Evolutionary conservation across 495 filamentous ascomycete species (phyloP).

Genomic region (Talaromyces adpressus): DNA sequence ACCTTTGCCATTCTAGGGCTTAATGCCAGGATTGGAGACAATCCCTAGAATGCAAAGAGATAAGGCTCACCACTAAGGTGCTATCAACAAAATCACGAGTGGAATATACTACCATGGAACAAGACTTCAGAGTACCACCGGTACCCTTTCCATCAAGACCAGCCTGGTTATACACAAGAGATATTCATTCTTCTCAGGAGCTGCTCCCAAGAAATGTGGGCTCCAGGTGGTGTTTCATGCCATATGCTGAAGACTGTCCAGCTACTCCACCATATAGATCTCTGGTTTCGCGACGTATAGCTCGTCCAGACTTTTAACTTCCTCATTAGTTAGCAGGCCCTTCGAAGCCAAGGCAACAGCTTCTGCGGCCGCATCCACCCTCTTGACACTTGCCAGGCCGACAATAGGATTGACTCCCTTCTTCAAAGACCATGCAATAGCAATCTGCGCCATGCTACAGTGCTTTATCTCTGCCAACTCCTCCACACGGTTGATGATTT

Average conservation of each 20-base stretch:
- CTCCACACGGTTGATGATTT: slow-evolving; percentile 49
- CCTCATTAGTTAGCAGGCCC: slow-evolving; percentile 42
- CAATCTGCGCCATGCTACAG: slow-evolving; percentile 47
- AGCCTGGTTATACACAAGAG: too few relatives aligned
- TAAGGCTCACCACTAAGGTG: neutral
- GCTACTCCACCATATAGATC: neutral
- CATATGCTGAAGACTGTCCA: neutral
- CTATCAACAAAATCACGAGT: neutral
- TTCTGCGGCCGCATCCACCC: slow-evolving; percentile 47
- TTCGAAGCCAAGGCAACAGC: slow-evolving; percentile 26
- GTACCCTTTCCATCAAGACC: too few relatives aligned
- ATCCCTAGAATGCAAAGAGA: neutral
- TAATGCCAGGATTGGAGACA: neutral
- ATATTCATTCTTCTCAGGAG: too few relatives aligned
- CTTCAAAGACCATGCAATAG: slow-evolving; percentile 52
- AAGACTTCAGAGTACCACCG: too few relatives aligned
- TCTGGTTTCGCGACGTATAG: slow-evolving; percentile 28
- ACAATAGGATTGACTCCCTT: slow-evolving; percentile 46
- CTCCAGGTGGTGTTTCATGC: neutral
- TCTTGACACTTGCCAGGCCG: slow-evolving; percentile 43
- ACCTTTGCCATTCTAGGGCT: neutral
- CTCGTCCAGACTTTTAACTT: slow-evolving; percentile 55
- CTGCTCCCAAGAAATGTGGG: neutral
- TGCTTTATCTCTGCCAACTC: slow-evolving; percentile 51
- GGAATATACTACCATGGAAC: too few relatives aligned